Percentiles rank a stretch among this genome's conserved stretches.
phyloP scores from a whole-genome alignment of 768 basidiomycete genomes.

The Tulasnella sp. region DNA sequence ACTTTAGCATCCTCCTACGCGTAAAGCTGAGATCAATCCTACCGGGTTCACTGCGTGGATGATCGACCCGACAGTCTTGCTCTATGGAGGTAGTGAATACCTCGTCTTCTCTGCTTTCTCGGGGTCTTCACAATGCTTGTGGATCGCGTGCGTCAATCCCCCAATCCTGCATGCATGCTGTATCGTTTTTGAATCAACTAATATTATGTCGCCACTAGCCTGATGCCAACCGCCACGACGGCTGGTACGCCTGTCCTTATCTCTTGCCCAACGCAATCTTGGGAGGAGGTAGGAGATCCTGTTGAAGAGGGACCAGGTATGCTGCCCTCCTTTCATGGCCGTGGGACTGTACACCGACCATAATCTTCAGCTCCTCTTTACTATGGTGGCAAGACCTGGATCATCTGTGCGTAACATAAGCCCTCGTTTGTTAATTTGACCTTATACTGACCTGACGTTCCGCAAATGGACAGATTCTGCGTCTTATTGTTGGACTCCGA shows the following conservation, averaged over 20 bases:
- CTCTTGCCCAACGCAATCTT: background rate
- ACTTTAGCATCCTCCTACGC: background rate
- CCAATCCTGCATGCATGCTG: background rate
- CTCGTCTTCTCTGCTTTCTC: slow-evolving; percentile 10
- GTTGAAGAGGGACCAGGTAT: slow-evolving; percentile 15
- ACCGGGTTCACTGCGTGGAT: background rate
- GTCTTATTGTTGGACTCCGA: slow-evolving; percentile 1
- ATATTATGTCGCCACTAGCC: too few relatives aligned
- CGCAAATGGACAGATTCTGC: slow-evolving; percentile 8
- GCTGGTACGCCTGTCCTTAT: background rate
- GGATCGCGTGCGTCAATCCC: slow-evolving; percentile 3
- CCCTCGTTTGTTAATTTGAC: too few relatives aligned
- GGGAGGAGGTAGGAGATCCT: background rate
- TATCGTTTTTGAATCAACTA: background rate
- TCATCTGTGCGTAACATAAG: background rate
- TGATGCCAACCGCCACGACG: background rate
- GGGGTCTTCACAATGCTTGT: slow-evolving; percentile 10
- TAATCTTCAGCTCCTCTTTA: background rate
- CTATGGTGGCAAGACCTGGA: slow-evolving; percentile 8
- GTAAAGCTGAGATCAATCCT: background rate
- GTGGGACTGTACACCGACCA: background rate
- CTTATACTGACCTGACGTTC: too few relatives aligned
- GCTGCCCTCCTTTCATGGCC: background rate
- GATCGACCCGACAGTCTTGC: slow-evolving; percentile 2
- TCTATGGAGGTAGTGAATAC: background rate